A percentile compares a stretch with the other conserved stretches of the same genome.
Evolutionary conservation across 352 stramenopile species (phyloP).

Genomic region (Globisporangium spinosum): DNA sequence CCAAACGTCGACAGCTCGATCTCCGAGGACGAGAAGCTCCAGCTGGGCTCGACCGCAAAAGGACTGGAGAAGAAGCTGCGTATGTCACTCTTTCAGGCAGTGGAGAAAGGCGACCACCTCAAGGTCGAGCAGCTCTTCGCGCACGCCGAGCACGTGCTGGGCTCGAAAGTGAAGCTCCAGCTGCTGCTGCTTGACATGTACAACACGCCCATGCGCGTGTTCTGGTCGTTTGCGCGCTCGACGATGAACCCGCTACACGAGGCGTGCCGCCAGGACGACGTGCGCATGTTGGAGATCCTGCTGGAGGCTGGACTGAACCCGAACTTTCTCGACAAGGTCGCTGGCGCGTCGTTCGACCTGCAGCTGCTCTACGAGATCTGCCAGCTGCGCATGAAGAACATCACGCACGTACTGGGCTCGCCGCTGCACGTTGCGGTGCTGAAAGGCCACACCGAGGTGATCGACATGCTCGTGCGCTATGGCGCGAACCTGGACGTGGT

Average conservation of each 20-base stretch:
- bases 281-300: slow-evolving; percentile 49
- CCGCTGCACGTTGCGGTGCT: slow-evolving; percentile 70
- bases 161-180: slow-evolving; percentile 59
- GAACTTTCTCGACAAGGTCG: slow-evolving; percentile 80
- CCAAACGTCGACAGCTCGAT: slow-evolving; percentile 40
- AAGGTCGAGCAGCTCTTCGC: slow-evolving; percentile 43
- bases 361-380: slow-evolving; percentile 66
- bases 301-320: slow-evolving; percentile 60
- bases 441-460: slow-evolving; percentile 56
- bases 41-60: slow-evolving; percentile 30
- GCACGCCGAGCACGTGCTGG: slow-evolving; percentile 48
- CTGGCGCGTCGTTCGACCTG: slow-evolving; percentile 50
- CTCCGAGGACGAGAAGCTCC: slow-evolving; percentile 36
- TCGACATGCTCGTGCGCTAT: slow-evolving; percentile 54
- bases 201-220: slow-evolving; percentile 47
- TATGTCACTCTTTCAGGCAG: slow-evolving; percentile 43
- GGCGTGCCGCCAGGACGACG: slow-evolving; percentile 57
- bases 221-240: slow-evolving; percentile 65
- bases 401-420: slow-evolving; percentile 60
- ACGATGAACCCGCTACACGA: slow-evolving; percentile 74
- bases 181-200: slow-evolving; percentile 73
- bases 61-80: slow-evolving; percentile 48
- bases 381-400: slow-evolving; percentile 57
- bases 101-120: slow-evolving; percentile 36
- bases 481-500: slow-evolving; percentile 60